A percentile compares a stretch with the other conserved stretches of the same genome.
Conservation (phyloP, 2,329 filamentous ascomycete genomes). For the Exophiala sp. region DNA sequence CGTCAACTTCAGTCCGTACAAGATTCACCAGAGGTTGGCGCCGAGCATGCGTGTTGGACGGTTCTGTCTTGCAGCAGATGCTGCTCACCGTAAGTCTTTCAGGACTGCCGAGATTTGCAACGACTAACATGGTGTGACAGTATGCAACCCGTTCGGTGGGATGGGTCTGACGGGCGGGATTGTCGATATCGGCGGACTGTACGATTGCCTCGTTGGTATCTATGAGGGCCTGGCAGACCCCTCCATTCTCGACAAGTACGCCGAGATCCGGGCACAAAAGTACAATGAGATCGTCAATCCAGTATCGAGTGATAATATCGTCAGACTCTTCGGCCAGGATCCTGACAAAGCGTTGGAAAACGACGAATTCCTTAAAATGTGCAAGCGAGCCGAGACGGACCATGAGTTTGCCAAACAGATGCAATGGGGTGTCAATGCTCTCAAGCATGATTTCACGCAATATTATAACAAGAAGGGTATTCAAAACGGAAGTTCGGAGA, state of each 20-base stretch:
- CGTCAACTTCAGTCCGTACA: conserved; percentile 58
- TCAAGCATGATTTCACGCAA: conserved; percentile 23
- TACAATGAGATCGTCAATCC: conserved; percentile 40
- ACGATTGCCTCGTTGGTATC: conserved; percentile 54
- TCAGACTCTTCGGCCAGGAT: conserved; percentile 35
- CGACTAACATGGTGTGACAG: background rate
- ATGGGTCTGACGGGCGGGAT: conserved; percentile 63
- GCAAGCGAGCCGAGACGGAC: conserved; percentile 34
- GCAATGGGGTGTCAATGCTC: conserved; percentile 5
- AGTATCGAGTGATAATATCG: conserved; percentile 42
- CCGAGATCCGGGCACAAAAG: conserved; percentile 38
- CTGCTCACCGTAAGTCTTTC: conserved; percentile 47
- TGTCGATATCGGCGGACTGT: conserved; percentile 60
- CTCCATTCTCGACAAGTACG: conserved; percentile 44
- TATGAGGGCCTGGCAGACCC: conserved; percentile 39
- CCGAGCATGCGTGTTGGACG: conserved; percentile 56
- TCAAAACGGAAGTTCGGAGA: background rate
- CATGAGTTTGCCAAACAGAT: conserved; percentile 23
- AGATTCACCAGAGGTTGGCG: conserved; percentile 60
- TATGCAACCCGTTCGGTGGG: conserved; percentile 49
- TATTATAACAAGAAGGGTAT: conserved; percentile 10
- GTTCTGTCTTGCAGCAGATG: conserved; percentile 58
- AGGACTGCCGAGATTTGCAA: conserved; percentile 37
- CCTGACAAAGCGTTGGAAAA: conserved; percentile 35
- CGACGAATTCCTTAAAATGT: conserved; percentile 37